Percentiles rank a stretch among this genome's conserved stretches.
phyloP scores from a whole-genome alignment of 164 flowering plant species.

The Umbellularia californica region DNA sequence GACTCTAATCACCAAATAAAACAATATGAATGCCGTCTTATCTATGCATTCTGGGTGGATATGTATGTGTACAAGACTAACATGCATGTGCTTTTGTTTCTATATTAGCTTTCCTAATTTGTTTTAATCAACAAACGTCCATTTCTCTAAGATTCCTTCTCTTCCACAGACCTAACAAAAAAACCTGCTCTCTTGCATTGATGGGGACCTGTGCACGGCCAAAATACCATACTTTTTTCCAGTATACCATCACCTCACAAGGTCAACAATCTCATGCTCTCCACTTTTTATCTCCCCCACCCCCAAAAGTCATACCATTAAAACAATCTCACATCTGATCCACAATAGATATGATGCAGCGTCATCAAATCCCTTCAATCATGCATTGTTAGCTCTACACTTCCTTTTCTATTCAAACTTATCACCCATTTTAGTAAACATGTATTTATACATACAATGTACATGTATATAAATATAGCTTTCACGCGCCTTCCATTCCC shows the following conservation, averaged over 20 bases:
- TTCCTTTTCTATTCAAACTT: too few relatives aligned
- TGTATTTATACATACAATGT: too few relatives aligned
- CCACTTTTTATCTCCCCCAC: conserved; percentile 8
- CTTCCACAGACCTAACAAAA: conserved; percentile 24
- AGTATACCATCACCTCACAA: conserved; percentile 6
- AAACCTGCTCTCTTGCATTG: conserved; percentile 8
- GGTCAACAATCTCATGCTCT: conserved; percentile 43
- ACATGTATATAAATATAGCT: too few relatives aligned
- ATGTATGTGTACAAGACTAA: neutral
- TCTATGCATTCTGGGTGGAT: neutral
- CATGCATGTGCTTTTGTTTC: neutral
- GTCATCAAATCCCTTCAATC: conserved; percentile 3
- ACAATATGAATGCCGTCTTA: too few relatives aligned
- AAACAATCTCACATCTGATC: conserved; percentile 10
- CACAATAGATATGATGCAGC: conserved; percentile 6
- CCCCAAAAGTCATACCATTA: conserved; percentile 18
- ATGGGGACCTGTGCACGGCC: conserved; percentile 2
- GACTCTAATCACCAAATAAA: too few relatives aligned
- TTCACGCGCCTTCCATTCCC: too few relatives aligned
- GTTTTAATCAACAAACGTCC: neutral
- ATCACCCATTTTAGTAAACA: too few relatives aligned
- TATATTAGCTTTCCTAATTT: neutral
- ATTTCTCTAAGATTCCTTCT: conserved; percentile 11
- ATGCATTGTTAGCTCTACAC: neutral
- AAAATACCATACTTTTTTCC: neutral